Percentiles rank a stretch among this genome's conserved stretches.
Conservation (phyloP, 352 stramenopile species). For the Pythium dissimile region DNA sequence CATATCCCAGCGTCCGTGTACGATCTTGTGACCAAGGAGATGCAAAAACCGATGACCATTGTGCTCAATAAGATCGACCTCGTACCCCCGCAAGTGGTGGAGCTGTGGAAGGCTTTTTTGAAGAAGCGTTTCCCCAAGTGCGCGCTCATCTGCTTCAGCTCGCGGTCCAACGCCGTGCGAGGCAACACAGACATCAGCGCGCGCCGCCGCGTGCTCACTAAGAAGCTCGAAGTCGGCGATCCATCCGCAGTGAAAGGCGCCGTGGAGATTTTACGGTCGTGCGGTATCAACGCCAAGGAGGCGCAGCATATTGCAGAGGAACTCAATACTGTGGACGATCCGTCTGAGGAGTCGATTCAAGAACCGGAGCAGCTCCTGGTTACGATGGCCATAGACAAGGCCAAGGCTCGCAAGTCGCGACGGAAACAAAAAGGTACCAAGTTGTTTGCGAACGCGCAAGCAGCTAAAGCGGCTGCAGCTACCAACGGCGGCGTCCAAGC, state of each 20-base stretch:
- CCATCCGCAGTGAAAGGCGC: constrained; percentile 58
- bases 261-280: constrained; percentile 65
- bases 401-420: constrained; percentile 21
- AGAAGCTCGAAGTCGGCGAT: constrained; percentile 78
- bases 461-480: constrained; percentile 3
- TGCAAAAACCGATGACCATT: constrained; percentile 76
- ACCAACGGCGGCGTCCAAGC: constrained; percentile 25
- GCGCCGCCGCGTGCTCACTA: constrained; percentile 69
- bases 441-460: constrained; percentile 14
- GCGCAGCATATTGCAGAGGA: constrained; percentile 63
- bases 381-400: constrained; percentile 36
- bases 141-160: constrained; percentile 75
- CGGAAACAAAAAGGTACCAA: constrained; percentile 58
- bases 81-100: constrained; percentile 51
- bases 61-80: constrained; percentile 88
- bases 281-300: constrained; percentile 45
- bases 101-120: constrained; percentile 68
- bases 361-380: constrained; percentile 33
- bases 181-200: constrained; percentile 62
- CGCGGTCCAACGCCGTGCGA: constrained; percentile 65
- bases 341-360: background rate
- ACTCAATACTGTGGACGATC: constrained; percentile 36
- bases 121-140: constrained; percentile 58
- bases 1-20: constrained; percentile 82
- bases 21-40: constrained; percentile 65